Evolutionary conservation across 768 basidiomycete genomes (phyloP), one percentile per base, ranked within the genome.

Genomic region (Chlorophyllum brunneum): DNA sequence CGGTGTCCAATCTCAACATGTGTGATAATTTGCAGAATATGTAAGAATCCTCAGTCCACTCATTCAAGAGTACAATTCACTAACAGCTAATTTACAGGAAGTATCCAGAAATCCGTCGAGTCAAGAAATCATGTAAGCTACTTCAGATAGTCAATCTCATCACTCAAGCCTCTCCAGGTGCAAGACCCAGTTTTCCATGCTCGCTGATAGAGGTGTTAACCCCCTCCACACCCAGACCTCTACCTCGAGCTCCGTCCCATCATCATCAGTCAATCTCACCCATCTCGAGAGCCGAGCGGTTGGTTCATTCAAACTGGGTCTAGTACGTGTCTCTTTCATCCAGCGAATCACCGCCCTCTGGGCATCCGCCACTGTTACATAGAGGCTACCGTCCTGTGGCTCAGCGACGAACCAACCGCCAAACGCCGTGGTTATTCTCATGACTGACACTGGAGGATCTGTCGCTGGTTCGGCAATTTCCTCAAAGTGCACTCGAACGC

Each of bases 141-240:
- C n/a, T n/a, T n/a, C n/a, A n/a, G n/a, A n/a, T n/a, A n/a, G n/a
- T n/a, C n/a, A n/a, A n/a, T n/a, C n/a, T n/a, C n/a, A n/a, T n/a
- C n/a, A n/a, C 13, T 39, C 5, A 38, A 3, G n/a, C 11, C 15
- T 40, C 48, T 15, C 20, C 11, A 49, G 8, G 2, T 49, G 24
- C 10, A 49, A 20, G 18, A 4, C 7, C 48, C 48, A 49, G 10
- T 37, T 38, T 29, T 39, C 38, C 48, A 41, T 10, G 3, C 27
- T 39, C 18, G 5, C 11, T 11, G 26, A 16, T 0, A 33, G 16
- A 16, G 9, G 5, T 9, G 0, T 29, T 18, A 49, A 22, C 3
- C 48, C 48, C 13, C 20, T 49, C 48, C 48, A 49, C 8, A 49
- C 5, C 48, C 48, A 49, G 8, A 49, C 37, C 23, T 49, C 48